Conservation (phyloP, 176 grass and related monocot genomes). For the Hordeum vulgare region MorexV3_pseudomolecules_assembly NC_058518.1:418921021-418921520, state of each 20-base stretch:
- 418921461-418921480: conserved; percentile 90
- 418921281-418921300: background rate
- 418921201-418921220: background rate
- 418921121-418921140: background rate
- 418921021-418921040: conserved; percentile 7
- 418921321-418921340: background rate
- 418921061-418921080: background rate
- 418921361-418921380: conserved; percentile 9
- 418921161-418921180: background rate
- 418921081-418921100: background rate
- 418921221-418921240: background rate
- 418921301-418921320: background rate
- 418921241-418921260: background rate
- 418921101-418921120: background rate
- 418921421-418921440: conserved; percentile 45
- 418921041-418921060: background rate
- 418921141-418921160: background rate
- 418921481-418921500: conserved; percentile 81
- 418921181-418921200: background rate
- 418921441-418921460: conserved; percentile 62
- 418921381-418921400: conserved; percentile 13
- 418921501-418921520: conserved; percentile 91
- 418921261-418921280: background rate
- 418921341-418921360: background rate
- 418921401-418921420: background rate